Evolutionary conservation across 2,329 filamentous ascomycete genomes (phyloP), one percentile per base, ranked within the genome.

Genomic region (Stachybotrys chartarum): DNA sequence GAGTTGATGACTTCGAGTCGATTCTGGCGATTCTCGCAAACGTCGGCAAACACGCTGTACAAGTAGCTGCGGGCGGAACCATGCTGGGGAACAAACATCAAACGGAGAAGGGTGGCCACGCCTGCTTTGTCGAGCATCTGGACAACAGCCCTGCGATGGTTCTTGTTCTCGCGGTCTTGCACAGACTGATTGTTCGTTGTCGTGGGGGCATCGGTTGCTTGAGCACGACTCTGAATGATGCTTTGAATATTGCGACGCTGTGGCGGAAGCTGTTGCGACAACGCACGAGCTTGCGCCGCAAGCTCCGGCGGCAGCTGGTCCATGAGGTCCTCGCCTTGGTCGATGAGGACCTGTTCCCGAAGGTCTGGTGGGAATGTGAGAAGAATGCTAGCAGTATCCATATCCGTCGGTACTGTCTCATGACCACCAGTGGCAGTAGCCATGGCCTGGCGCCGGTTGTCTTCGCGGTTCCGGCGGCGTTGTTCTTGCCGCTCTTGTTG

Each of bases 111-210:
- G n/a, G 94, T 97, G 30, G 95, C 94, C 61, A 99, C 87, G 30
- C 95, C 94, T 50, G 92, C 83, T 73, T 96, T 97, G 71, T 99
- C 94, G 32, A 99, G 83, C 88, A 99, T 96, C 69, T 99, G 94
- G 30, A 96, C 89, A 56, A 95, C 88, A 24, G 90, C 86, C 58
- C 89, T 88, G 56, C 90, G 85, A 64, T 88, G 87, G 44, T 79
- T 74, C 73, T 91, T 93, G 68, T 79, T 81, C 61, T 83, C 72
- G 17, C 45, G 45, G 14, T 42, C 14, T 14, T 10, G 10, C 10
- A 2, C 35, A 10, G 35, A 10, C 14, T 14, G 35, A 6, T 10
- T 10, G 10, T n/a, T 8, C 16, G 18, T 8, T 47, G 8, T 24
- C 10, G 45, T 24, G 45, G 57, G 57, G 39, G 60, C 60, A 12